Percentiles rank a stretch among this genome's conserved stretches.
Evolutionary conservation across 202 grass and related monocot species (phyloP).

Genomic region (Elaeis oleifera): DNA sequence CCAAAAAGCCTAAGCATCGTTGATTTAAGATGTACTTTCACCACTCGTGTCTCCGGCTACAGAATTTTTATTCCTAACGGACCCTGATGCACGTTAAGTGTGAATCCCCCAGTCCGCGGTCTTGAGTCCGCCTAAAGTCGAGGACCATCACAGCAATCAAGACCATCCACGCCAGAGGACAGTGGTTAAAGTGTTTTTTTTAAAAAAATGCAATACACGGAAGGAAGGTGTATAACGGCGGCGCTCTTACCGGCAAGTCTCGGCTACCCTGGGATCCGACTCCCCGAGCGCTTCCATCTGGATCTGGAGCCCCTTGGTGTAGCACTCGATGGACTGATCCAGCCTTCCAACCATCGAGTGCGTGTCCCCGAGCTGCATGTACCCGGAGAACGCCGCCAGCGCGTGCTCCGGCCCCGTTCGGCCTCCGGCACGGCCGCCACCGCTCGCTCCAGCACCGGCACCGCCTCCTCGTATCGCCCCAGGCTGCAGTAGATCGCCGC

Average conservation of each 20-base stretch:
- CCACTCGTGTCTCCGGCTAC: too few relatives aligned
- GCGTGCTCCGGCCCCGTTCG: constrained; percentile 44
- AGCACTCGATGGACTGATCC: constrained; percentile 86
- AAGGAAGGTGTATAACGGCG: constrained; percentile 28
- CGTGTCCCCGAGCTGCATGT: constrained; percentile 99
- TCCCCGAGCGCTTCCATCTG: constrained; percentile 90
- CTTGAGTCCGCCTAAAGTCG: too few relatives aligned
- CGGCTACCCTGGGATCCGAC: constrained; percentile 73
- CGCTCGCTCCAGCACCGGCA: constrained; percentile 78
- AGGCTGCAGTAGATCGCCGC: constrained; percentile 87
- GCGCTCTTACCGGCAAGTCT: constrained; percentile 69
- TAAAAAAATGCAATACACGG: neutral
- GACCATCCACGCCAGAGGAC: neutral
- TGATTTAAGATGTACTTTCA: too few relatives aligned
- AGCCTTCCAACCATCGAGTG: constrained; percentile 88
- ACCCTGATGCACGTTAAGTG: too few relatives aligned
- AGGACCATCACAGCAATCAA: too few relatives aligned
- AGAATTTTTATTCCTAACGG: too few relatives aligned
- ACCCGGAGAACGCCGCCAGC: constrained; percentile 89
- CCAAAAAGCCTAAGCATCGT: too few relatives aligned
- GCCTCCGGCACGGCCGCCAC: constrained; percentile 50
- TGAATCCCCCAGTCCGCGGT: too few relatives aligned
- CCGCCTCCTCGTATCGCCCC: constrained; percentile 62
- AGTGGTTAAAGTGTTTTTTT: neutral
- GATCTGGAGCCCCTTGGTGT: constrained; percentile 86